Percentiles rank a stretch among this genome's conserved stretches.
Conservation (phyloP, 2,329 filamentous ascomycete genomes). For the Tricladium varicosporioides region DNA sequence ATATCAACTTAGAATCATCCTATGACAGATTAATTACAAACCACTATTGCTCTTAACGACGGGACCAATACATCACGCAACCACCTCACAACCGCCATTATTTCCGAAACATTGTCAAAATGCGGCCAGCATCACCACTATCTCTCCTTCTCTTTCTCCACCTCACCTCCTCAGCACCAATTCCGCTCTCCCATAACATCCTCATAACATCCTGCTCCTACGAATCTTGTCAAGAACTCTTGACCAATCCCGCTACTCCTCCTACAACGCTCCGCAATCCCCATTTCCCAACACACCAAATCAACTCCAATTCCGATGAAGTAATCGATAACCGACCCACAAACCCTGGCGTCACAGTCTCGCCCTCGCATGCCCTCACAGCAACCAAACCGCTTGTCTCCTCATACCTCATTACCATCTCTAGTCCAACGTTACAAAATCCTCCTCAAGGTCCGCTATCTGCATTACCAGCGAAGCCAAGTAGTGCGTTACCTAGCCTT, state of each 20-base stretch:
- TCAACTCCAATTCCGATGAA: constrained; percentile 12
- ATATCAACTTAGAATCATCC: too few relatives aligned
- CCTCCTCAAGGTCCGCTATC: not conserved
- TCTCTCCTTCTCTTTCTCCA: constrained; percentile 28
- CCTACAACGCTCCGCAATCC: constrained; percentile 20
- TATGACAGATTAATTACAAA: too few relatives aligned
- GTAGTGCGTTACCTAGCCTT: constrained; percentile 22
- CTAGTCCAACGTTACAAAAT: constrained; percentile 12
- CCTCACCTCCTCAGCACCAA: constrained; percentile 19
- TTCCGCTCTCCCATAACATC: constrained; percentile 8
- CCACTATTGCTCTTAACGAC: too few relatives aligned
- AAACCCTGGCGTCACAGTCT: constrained; percentile 19
- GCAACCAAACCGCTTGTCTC: constrained; percentile 22
- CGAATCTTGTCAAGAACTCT: constrained; percentile 5
- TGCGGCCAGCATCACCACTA: constrained; percentile 28
- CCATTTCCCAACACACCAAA: constrained; percentile 28
- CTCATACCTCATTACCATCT: constrained; percentile 26
- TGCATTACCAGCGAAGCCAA: constrained; percentile 23
- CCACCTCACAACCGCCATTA: too few relatives aligned
- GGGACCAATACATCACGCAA: too few relatives aligned
- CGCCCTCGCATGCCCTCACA: constrained; percentile 24
- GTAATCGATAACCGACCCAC: constrained; percentile 28
- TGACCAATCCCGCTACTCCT: constrained; percentile 15
- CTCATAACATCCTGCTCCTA: constrained; percentile 9
- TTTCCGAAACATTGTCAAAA: constrained; percentile 9